Evolutionary conservation across 23 red algal species (phyloP).

Genomic region (Gracilaria caudata): DNA sequence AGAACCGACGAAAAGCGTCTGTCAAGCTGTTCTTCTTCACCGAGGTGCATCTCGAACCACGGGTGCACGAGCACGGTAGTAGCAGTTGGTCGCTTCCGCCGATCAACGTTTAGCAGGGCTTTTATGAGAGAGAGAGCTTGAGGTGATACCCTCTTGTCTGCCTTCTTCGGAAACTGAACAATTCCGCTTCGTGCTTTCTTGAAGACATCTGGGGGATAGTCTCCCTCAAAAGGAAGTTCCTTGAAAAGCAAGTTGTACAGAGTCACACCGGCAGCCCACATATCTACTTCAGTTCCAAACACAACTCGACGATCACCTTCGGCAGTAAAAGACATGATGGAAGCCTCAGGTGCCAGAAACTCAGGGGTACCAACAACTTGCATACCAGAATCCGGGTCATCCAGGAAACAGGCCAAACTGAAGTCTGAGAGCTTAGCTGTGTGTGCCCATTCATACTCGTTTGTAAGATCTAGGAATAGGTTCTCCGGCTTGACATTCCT

Average conservation of each 20-base stretch:
- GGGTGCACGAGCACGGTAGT: slow-evolving; percentile 72
- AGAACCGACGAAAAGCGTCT: background rate
- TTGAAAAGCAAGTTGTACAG: slow-evolving; percentile 84
- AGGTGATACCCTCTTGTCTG: slow-evolving; percentile 56
- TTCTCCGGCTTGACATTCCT: slow-evolving; percentile 89
- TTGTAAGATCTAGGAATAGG: slow-evolving; percentile 52
- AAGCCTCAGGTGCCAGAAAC: slow-evolving; percentile 90
- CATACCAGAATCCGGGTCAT: slow-evolving; percentile 38
- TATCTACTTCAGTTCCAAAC: slow-evolving; percentile 86
- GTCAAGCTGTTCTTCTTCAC: background rate
- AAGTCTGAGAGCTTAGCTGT: slow-evolving; percentile 81
- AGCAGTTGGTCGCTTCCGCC: slow-evolving; percentile 62
- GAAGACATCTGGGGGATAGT: slow-evolving; percentile 65
- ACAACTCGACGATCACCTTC: slow-evolving; percentile 49
- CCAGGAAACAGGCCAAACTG: slow-evolving; percentile 60
- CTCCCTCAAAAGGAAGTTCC: slow-evolving; percentile 82
- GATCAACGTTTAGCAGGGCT: slow-evolving; percentile 71
- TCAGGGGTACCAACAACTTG: slow-evolving; percentile 84
- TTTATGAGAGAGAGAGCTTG: slow-evolving; percentile 75
- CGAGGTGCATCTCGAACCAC: slow-evolving; percentile 75
- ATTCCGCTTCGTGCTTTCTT: slow-evolving; percentile 43
- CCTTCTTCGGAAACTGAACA: slow-evolving; percentile 44
- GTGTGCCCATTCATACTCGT: slow-evolving; percentile 63
- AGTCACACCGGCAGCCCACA: slow-evolving; percentile 94
- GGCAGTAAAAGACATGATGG: slow-evolving; percentile 40